Conservation (phyloP, 1,139 yeast species). For the Zygosaccharomyces pseudobailii region DNA sequence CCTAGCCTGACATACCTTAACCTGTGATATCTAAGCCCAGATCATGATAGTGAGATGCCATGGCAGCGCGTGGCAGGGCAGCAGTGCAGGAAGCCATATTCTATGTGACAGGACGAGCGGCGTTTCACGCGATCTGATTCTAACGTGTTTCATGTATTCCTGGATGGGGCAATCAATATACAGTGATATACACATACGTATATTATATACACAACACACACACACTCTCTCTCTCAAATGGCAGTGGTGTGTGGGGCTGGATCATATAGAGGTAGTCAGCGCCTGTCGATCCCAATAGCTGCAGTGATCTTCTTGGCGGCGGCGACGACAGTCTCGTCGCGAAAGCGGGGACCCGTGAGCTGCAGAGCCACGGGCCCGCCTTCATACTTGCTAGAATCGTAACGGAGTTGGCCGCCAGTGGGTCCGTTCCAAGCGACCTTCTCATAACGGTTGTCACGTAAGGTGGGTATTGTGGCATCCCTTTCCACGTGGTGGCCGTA, state of each 20-base stretch:
- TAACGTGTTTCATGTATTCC: too few species aligned
- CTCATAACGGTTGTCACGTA: constrained; percentile 23
- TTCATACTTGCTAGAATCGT: constrained; percentile 39
- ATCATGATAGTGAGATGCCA: background rate
- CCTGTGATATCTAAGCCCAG: too few species aligned
- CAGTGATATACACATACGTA: background rate
- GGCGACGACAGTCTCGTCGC: constrained; percentile 52
- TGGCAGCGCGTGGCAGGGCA: background rate
- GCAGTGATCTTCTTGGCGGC: constrained; percentile 31
- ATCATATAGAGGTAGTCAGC: background rate
- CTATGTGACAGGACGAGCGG: too few species aligned
- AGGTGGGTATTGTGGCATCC: constrained; percentile 24
- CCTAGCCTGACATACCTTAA: too few species aligned
- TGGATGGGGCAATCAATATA: too few species aligned
- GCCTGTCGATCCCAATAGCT: background rate
- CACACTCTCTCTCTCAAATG: too few species aligned
- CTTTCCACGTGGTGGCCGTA: constrained; percentile 45
- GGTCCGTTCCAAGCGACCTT: constrained; percentile 24
- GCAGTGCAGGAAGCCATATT: background rate
- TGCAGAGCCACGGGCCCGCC: constrained; percentile 54
- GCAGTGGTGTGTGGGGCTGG: too few species aligned
- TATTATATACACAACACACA: too few species aligned
- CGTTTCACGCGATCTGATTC: too few species aligned
- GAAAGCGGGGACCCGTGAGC: constrained; percentile 47
- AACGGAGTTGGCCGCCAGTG: constrained; percentile 25